Base-by-base conservation (phyloP, 257 asterid species). In the Parsonsia alboflavescens region DNA sequence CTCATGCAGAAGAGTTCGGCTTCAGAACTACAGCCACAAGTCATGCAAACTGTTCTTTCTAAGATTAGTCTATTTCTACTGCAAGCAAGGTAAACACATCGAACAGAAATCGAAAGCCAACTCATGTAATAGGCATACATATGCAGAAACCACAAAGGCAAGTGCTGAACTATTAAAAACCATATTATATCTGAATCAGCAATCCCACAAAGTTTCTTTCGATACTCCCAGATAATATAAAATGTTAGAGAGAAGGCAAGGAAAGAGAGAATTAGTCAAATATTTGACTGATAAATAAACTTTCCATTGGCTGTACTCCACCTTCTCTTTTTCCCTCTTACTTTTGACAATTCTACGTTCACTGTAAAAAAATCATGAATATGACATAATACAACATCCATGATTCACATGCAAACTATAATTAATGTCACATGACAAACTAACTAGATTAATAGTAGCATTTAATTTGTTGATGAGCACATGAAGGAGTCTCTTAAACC, bases 401-500 rank as follows among this genome's bases (percentile, higher is more conserved):
- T 33, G 75, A 71, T 71, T 71, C 53, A 71, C 75, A 71, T 33
- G 65, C 33, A 50, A 71, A 33, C 36, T 50, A 11, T 33, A 46
- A 46, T 33, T 24, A 53, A 17, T 49, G 13, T 41, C 63, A 41
- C 19, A 67, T 67, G 36, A 67, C 19, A 11, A 12, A 39, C 17
- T 39, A 44, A 21, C 71, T 44, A 39, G 71, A 64, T 9, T 68
- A 16, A 45, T 22, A 13, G 53, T 66, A 66, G 15, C 68, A 62
- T 66, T 19, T 66, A 33, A 33, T 33, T 33, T 33, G 39, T 33
- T 33, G 39, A 1, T 33, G 39, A 11, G 16, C 13, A 48, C 5
- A 42, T 42, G 16, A 19, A 52, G 56, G 56, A 2, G 15, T 13
- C 58, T 52, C 15, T 50, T 17, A 17, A 50, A 50, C 56, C 54